A percentile compares a stretch with the other conserved stretches of the same genome.
Evolutionary conservation across 306 rosid genomes (phyloP).

Genomic region (Trichosanthes cucumerina): DNA sequence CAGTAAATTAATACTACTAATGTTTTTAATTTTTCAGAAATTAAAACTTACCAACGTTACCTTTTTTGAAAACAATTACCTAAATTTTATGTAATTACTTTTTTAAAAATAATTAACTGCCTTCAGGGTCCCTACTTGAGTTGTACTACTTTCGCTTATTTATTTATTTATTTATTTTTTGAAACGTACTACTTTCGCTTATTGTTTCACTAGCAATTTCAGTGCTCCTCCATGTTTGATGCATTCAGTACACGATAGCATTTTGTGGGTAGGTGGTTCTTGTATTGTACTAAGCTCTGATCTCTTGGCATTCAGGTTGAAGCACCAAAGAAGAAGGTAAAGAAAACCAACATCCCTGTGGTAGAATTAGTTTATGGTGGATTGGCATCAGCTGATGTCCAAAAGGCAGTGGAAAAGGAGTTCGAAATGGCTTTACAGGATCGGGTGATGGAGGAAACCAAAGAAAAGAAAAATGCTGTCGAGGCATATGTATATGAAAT

Average conservation of each 20-base stretch:
- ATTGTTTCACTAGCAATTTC: neutral
- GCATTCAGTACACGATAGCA: neutral
- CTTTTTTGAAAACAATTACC: neutral
- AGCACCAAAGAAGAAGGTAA: conserved; percentile 79
- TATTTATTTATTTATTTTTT: too few species aligned
- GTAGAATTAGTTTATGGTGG: conserved; percentile 74
- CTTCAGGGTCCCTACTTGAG: neutral
- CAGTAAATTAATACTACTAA: neutral
- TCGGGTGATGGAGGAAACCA: conserved; percentile 94
- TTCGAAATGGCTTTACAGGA: conserved; percentile 98
- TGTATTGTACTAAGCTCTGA: neutral
- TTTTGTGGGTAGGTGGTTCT: neutral
- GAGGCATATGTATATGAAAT: conserved; percentile 92
- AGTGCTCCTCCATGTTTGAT: neutral
- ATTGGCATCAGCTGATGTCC: conserved; percentile 43
- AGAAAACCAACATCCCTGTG: conserved; percentile 57
- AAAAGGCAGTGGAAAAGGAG: conserved; percentile 80
- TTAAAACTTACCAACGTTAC: neutral
- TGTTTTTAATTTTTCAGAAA: neutral
- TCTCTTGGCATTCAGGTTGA: conserved; percentile 29
- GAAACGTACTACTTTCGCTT: neutral
- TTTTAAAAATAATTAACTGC: neutral
- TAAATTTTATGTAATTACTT: neutral
- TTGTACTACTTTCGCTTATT: neutral
- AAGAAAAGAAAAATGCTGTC: conserved; percentile 90